Conservation (phyloP, 1,284 basidiomycete genomes). For the Ceratobasidium sp. region DNA sequence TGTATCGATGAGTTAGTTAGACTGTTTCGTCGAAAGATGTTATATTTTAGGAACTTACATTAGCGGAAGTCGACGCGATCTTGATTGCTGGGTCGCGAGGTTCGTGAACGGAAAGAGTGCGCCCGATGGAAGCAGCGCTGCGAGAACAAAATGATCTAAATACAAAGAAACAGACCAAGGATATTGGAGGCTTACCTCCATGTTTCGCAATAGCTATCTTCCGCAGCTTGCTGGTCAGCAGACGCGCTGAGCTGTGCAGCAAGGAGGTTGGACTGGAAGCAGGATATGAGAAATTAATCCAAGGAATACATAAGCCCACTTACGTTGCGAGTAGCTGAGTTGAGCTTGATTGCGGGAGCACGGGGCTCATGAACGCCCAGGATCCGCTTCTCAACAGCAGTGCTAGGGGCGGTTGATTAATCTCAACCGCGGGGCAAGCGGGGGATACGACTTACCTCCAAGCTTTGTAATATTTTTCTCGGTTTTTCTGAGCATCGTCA, state of each 20-base stretch:
- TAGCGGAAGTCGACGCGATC: not conserved
- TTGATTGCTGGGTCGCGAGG: conserved; percentile 17
- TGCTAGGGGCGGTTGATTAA: not conserved
- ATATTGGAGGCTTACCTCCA: conserved; percentile 6
- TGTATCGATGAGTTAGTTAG: not conserved
- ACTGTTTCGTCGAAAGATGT: not conserved
- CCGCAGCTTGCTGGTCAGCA: not conserved
- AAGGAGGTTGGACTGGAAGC: conserved; percentile 5
- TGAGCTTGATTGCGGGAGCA: conserved; percentile 17
- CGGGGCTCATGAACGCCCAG: conserved; percentile 12
- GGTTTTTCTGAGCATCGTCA: conserved; percentile 8
- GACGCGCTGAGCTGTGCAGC: conserved; percentile 20
- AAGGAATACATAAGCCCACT: not conserved
- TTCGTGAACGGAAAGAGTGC: conserved; percentile 9
- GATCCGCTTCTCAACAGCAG: conserved; percentile 17
- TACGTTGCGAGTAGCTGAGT: not conserved
- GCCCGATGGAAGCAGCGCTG: not conserved
- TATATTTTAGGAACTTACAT: not conserved
- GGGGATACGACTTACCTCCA: conserved; percentile 8
- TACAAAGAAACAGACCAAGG: not conserved
- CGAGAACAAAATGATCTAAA: not conserved
- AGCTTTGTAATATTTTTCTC: conserved; percentile 21
- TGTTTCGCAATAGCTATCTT: conserved; percentile 20
- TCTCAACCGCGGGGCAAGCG: not conserved
- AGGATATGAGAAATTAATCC: not conserved